Base-by-base conservation (phyloP, 768 basidiomycete species). In the Coprinellus micaceus region DNA sequence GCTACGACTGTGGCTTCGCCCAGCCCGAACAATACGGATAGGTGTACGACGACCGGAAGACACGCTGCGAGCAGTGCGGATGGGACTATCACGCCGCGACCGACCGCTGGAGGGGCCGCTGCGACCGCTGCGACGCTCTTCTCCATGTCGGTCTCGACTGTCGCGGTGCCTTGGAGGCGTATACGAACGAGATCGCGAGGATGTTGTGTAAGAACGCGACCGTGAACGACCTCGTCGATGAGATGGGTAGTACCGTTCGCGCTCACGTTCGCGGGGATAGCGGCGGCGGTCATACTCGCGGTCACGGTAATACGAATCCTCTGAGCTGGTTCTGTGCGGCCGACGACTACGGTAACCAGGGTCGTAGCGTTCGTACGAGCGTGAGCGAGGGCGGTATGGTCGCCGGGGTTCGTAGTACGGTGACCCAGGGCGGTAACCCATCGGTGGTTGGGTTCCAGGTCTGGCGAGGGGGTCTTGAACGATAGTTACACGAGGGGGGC, bases 121-220 rank as follows among this genome's bases (percentile, higher is more conserved):
- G n/a, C n/a, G n/a, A n/a, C n/a, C n/a, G n/a, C n/a, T n/a, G n/a
- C n/a, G n/a, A n/a, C n/a, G n/a, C n/a, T n/a, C n/a, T n/a, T n/a
- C n/a, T n/a, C n/a, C n/a, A n/a, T n/a, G n/a, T n/a, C n/a, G n/a
- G n/a, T n/a, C n/a, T n/a, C n/a, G n/a, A n/a, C n/a, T n/a, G n/a
- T n/a, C n/a, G n/a, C n/a, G n/a, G n/a, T n/a, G n/a, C n/a, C n/a
- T n/a, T n/a, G n/a, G n/a, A n/a, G n/a, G 59, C 11, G 65, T 60
- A 24, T 54, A 52, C 9, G 64, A 62, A 26, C 55, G 59, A 24
- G 63, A 64, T 17, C 58, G 60, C 22, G 53, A 54, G 15, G 51
- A 51, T 33, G 21, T 19, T 6, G 41, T 11, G 41, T 44, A 44
- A 22, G 41, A 44, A 19, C 19, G 19, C 7, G 11, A 13, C 6